Percentiles rank a stretch among this genome's conserved stretches.
Evolutionary conservation across 2,329 filamentous ascomycete genomes (phyloP).

Genomic region (Exophiala calicioides): DNA sequence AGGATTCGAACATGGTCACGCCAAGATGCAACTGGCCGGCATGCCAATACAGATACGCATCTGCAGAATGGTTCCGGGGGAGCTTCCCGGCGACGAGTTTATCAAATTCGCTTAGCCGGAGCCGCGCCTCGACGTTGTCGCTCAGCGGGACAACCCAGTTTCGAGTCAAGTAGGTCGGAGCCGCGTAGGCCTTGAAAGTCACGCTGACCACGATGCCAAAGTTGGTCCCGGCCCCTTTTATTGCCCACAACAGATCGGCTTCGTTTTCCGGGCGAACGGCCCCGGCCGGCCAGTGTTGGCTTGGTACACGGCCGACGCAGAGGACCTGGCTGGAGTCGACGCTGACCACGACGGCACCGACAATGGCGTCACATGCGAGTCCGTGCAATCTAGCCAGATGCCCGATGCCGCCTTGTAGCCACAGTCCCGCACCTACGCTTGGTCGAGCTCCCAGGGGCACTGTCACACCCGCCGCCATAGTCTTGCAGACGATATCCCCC

Average conservation of each 20-base stretch:
- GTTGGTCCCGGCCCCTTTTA: slow-evolving; percentile 43
- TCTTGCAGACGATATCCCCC: slow-evolving; percentile 53
- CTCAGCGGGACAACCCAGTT: slow-evolving; percentile 46
- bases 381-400: slow-evolving; percentile 59
- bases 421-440: slow-evolving; percentile 63
- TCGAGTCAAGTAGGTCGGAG: slow-evolving; percentile 44
- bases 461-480: slow-evolving; percentile 52
- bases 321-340: slow-evolving; percentile 51
- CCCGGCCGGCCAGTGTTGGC: slow-evolving; percentile 43
- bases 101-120: slow-evolving; percentile 46
- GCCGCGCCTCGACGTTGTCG: slow-evolving; percentile 37
- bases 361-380: slow-evolving; percentile 60
- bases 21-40: slow-evolving; percentile 51
- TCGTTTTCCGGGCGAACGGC: slow-evolving; percentile 51
- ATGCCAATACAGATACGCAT: slow-evolving; percentile 60
- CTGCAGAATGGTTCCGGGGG: slow-evolving; percentile 49
- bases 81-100: slow-evolving; percentile 43
- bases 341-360: slow-evolving; percentile 62
- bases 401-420: slow-evolving; percentile 67
- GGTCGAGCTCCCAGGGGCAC: slow-evolving; percentile 63
- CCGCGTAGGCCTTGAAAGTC: slow-evolving; percentile 50
- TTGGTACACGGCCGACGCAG: slow-evolving; percentile 55
- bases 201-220: slow-evolving; percentile 42
- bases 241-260: slow-evolving; percentile 43
- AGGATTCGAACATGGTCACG: slow-evolving; percentile 51